These are phyloP conservation scores for Penicillium sp. DNA, from an alignment of 2,329 filamentous ascomycete genomes.

Conservation along the genomic window DNA sequence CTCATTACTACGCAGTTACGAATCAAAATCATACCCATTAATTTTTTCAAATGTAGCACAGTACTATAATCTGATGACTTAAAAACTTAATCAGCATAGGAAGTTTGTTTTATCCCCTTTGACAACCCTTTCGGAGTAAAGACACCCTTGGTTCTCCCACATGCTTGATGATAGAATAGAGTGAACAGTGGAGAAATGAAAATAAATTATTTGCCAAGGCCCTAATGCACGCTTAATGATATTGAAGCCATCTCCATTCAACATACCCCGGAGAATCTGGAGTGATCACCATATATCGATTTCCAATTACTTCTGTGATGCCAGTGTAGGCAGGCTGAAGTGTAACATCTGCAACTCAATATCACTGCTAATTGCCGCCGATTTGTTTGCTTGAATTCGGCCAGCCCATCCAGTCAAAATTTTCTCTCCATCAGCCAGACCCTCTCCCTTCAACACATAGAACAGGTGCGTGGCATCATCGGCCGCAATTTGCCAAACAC, in stretches of 20 bases:
- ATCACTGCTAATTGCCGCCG: neutral
- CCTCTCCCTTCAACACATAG: slow-evolving; percentile 6
- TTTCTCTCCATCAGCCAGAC: neutral
- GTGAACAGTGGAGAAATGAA: no score
- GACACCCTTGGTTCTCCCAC: no score
- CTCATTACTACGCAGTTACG: neutral
- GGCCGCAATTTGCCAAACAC: neutral
- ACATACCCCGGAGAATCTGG: no score
- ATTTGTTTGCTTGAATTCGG: neutral
- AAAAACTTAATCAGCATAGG: no score
- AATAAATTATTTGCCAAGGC: no score
- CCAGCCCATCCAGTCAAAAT: slow-evolving; percentile 2
- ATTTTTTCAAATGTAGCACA: neutral
- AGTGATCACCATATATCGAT: no score
- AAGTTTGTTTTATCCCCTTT: no score
- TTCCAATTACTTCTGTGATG: neutral
- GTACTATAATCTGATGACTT: no score
- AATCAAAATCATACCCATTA: neutral
- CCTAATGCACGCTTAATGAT: no score
- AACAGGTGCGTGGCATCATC: slow-evolving; percentile 6
- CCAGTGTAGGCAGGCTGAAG: neutral
- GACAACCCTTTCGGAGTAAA: no score
- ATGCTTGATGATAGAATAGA: no score
- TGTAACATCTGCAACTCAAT: neutral
- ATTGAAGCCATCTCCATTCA: no score